A percentile compares a stretch with the other conserved stretches of the same genome.
phyloP scores from a whole-genome alignment of 2,329 filamentous ascomycete species.

The Shiraia bambusicola region DNA sequence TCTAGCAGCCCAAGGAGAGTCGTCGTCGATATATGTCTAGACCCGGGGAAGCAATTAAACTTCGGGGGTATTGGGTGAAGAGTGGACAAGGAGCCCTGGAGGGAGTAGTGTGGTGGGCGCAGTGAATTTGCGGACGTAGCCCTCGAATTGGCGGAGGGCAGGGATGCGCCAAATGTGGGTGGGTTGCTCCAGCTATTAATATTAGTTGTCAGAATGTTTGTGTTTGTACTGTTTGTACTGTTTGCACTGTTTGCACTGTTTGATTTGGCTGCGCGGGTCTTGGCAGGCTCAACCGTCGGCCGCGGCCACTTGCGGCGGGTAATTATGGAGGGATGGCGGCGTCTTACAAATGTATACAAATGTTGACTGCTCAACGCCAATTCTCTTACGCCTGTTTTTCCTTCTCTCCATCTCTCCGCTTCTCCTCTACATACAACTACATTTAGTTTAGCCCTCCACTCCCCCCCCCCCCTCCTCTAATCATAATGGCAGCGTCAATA shows the following conservation, averaged over 20 bases:
- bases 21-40: constrained; percentile 5
- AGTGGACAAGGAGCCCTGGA: constrained; percentile 4
- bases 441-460: no score
- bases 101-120: constrained; percentile 13
- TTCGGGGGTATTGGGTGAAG: constrained; percentile 2
- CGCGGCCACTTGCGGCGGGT: constrained; percentile 29
- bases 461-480: not conserved
- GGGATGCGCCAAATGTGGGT: constrained; percentile 39
- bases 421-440: no score
- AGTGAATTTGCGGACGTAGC: constrained; percentile 34
- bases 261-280: constrained; percentile 6
- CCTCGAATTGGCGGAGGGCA: constrained; percentile 32
- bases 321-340: constrained; percentile 22
- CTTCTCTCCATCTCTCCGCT: constrained; percentile 1
- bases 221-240: constrained; percentile 29
- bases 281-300: not conserved
- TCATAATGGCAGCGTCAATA: constrained; percentile 36
- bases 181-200: constrained; percentile 32
- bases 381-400: constrained; percentile 1
- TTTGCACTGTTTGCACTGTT: constrained; percentile 11
- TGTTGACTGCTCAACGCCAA: constrained; percentile 4
- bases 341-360: not conserved
- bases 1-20: constrained; percentile 18
- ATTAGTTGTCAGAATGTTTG: no score
- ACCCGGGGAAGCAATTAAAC: constrained; percentile 12